These are phyloP conservation scores for Scytalidium sp. DNA, from an alignment of 2,329 filamentous ascomycete genomes.

Conservation along the genomic window DNA sequence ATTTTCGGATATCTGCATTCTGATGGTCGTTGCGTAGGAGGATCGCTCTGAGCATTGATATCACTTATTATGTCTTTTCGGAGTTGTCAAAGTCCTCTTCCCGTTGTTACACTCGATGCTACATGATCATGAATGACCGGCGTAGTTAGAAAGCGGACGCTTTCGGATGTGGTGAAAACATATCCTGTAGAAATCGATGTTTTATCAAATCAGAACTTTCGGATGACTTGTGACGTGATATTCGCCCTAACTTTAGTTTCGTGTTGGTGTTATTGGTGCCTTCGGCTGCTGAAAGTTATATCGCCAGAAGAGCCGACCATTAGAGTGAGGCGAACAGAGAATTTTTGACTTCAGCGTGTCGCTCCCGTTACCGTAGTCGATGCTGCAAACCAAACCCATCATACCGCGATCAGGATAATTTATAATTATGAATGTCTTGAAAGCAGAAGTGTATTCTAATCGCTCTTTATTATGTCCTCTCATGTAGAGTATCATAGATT, in stretches of 20 bases:
- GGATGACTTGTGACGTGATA: not conserved
- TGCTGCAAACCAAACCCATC: too few relatives aligned
- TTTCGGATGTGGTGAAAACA: slow-evolving; percentile 23
- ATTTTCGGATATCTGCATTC: slow-evolving; percentile 31
- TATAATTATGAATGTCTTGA: too few relatives aligned
- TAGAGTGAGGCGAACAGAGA: too few relatives aligned
- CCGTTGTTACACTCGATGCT: slow-evolving; percentile 25
- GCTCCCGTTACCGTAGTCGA: too few relatives aligned
- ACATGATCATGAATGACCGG: slow-evolving; percentile 28
- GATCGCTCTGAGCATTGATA: slow-evolving; percentile 43
- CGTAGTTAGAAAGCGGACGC: slow-evolving; percentile 30
- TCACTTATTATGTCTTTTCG: slow-evolving; percentile 33
- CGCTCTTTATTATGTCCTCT: slow-evolving; percentile 19
- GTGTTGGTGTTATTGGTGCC: too few relatives aligned
- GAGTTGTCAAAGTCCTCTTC: slow-evolving; percentile 24
- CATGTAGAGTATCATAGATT: slow-evolving; percentile 32
- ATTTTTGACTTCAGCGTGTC: too few relatives aligned
- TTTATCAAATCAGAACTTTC: slow-evolving; percentile 6
- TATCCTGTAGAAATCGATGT: slow-evolving; percentile 28
- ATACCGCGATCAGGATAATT: too few relatives aligned
- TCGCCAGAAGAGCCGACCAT: too few relatives aligned
- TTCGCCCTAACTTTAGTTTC: not conserved
- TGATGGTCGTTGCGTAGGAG: slow-evolving; percentile 39
- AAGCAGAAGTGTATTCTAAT: too few relatives aligned
- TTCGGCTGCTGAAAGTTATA: too few relatives aligned